Base-by-base conservation (phyloP, 2,329 filamentous ascomycete genomes). In the Cladosporium sp. region DNA sequence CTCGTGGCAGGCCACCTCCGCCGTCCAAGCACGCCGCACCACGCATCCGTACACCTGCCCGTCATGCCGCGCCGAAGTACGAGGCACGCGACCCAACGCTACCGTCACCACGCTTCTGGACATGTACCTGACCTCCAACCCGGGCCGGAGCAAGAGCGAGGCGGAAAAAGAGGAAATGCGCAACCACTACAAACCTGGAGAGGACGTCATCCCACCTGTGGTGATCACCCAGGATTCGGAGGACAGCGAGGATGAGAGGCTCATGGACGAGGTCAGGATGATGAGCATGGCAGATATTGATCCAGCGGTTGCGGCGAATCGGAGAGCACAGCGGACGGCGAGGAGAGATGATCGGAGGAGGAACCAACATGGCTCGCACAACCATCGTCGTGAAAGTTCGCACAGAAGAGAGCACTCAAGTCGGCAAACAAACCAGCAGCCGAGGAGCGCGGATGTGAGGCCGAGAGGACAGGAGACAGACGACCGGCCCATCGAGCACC, bases 41-140 rank as follows among this genome's bases (percentile, higher is more conserved):
- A 75, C 63, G 3, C 72, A 77, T 49, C 79, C 78, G 43, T 95
- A 89, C 69, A 96, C 90, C 43, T 98, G 93, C 73, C 93, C 93
- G 38, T 87, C 89, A 72, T 98, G 93, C 72, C 88, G 93, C 59
- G 88, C 90, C 43, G 72, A 79, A 10, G 92, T 98, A 56, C 85
- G 91, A 58, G 88, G 87, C 63, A 95, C 92, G 41, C 84, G 85
- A 66, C 89, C 89, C 65, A 95, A 97, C 79, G 89, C 93, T 54
- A 90, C 87, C 19, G 87, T 96, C 48, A 91, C 85, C 8, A 95
- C 90, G 2, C 75, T 97, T 43, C 74, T 98, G 55, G 92, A 97
- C 52, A 92, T 95, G 80, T 90, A 88, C 61, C 72, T 96, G 34
- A 77, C 83, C 22, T 83, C 87, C 42, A 89, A 95, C 64, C 92